These are phyloP conservation scores for Chlorella sp. DNA, from an alignment of 139 green algal species.

Conservation along the genomic window DNA sequence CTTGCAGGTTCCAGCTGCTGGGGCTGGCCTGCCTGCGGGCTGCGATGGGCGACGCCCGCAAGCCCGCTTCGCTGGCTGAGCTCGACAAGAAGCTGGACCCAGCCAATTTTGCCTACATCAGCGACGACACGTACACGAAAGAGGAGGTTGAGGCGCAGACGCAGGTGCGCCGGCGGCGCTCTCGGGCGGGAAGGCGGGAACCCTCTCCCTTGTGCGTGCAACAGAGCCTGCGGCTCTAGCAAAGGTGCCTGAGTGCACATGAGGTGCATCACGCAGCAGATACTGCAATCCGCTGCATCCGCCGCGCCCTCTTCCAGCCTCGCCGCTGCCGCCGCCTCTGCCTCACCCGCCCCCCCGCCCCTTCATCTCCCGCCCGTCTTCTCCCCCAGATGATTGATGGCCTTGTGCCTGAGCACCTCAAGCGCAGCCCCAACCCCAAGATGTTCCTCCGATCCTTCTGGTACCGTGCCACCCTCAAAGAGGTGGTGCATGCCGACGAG, in stretches of 20 bases:
- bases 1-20: conserved; percentile 71
- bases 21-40: conserved; percentile 63
- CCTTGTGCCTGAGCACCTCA: conserved; percentile 33
- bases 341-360: not conserved
- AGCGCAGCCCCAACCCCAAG: conserved; percentile 60
- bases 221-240: not conserved
- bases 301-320: not conserved
- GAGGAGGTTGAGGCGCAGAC: conserved; percentile 63
- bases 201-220: not conserved
- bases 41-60: conserved; percentile 57
- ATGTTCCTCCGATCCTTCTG: conserved; percentile 71
- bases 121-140: conserved; percentile 55
- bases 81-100: conserved; percentile 49
- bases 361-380: not conserved
- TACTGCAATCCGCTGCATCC: not conserved
- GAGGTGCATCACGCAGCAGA: not conserved
- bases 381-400: conserved; percentile 23
- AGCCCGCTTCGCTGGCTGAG: conserved; percentile 14
- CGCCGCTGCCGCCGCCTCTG: not conserved
- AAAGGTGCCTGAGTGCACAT: not conserved
- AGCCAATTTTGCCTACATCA: conserved; percentile 62
- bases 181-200: not conserved
- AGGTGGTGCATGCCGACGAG: conserved; percentile 44
- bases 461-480: conserved; percentile 52
- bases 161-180: conserved; percentile 32